Evolutionary conservation across 2,329 filamentous ascomycete genomes (phyloP).

Genomic region (Calonectria pauciramosa): DNA sequence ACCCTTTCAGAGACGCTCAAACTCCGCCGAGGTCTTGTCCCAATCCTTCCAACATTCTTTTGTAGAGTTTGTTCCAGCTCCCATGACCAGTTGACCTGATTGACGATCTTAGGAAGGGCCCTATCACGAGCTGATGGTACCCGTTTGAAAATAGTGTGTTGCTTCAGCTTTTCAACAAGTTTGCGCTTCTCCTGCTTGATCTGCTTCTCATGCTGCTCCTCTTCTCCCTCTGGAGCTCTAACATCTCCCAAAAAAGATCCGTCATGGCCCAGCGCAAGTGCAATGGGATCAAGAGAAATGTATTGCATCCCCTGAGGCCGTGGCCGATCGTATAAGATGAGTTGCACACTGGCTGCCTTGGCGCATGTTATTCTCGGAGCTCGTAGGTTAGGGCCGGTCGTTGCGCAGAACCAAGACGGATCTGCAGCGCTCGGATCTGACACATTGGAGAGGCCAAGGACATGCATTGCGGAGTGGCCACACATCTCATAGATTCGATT

Average conservation of each 20-base stretch:
- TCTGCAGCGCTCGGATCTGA: slow-evolving; percentile 66
- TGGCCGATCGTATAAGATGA: slow-evolving; percentile 90
- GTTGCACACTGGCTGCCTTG: slow-evolving; percentile 81
- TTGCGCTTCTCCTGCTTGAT: slow-evolving; percentile 72
- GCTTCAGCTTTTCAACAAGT: slow-evolving; percentile 87
- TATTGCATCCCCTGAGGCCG: slow-evolving; percentile 94
- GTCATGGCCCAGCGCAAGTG: slow-evolving; percentile 86
- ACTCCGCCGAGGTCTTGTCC: slow-evolving; percentile 83
- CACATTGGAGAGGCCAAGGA: slow-evolving; percentile 86
- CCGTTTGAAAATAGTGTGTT: slow-evolving; percentile 87
- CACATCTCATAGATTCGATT: slow-evolving; percentile 87
- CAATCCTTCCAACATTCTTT: slow-evolving; percentile 89
- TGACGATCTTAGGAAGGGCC: slow-evolving; percentile 84
- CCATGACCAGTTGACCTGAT: slow-evolving; percentile 96
- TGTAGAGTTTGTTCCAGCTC: slow-evolving; percentile 90
- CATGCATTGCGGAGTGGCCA: slow-evolving; percentile 84
- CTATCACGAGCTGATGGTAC: slow-evolving; percentile 85
- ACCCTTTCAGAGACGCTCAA: slow-evolving; percentile 95
- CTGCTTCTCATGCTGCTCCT: slow-evolving; percentile 74
- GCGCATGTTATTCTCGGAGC: slow-evolving; percentile 83
- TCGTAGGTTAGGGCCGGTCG: slow-evolving; percentile 63
- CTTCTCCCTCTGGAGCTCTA: slow-evolving; percentile 74
- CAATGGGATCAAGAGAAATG: slow-evolving; percentile 90
- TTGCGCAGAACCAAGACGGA: slow-evolving; percentile 76
- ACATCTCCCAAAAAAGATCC: slow-evolving; percentile 55